A percentile compares a stretch with the other conserved stretches of the same genome.
Evolutionary conservation across 768 basidiomycete genomes (phyloP).

Genomic region (Solioccasus polychromus): DNA sequence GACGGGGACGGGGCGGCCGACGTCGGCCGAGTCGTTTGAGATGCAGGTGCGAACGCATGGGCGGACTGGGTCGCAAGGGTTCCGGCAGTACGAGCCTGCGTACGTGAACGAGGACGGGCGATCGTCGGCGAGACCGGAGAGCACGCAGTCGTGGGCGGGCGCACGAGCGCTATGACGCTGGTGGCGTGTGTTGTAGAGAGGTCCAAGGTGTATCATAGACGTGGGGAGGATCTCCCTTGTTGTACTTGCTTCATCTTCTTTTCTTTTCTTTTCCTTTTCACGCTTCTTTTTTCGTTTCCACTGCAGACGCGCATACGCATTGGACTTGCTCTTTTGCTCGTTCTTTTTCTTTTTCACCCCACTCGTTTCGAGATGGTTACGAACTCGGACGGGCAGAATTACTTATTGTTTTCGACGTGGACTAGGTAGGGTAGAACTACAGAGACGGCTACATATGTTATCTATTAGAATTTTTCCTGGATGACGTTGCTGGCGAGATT

Average conservation of each 20-base stretch:
- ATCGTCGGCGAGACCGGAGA: not conserved
- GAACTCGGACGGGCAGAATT: too few species aligned
- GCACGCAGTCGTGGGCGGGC: constrained; percentile 18
- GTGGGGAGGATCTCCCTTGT: constrained; percentile 17
- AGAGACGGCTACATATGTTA: too few species aligned
- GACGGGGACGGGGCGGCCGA: constrained; percentile 1
- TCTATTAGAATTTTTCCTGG: too few species aligned
- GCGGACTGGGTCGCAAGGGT: constrained; percentile 9
- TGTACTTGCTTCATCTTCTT: constrained; percentile 22
- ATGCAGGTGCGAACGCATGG: constrained; percentile 34
- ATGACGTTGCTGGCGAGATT: too few species aligned
- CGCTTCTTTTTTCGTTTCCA: not conserved
- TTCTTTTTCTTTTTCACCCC: not conserved
- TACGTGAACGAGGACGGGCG: not conserved
- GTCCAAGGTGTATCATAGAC: constrained; percentile 22
- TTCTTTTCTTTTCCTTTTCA: not conserved
- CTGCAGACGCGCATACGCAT: too few species aligned
- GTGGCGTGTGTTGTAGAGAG: not conserved
- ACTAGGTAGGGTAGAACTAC: too few species aligned
- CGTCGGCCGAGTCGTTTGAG: constrained; percentile 33
- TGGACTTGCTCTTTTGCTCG: too few species aligned
- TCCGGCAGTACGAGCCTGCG: not conserved
- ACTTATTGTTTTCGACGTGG: too few species aligned
- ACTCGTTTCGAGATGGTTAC: too few species aligned
- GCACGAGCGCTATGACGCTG: constrained; percentile 16